A percentile compares a stretch with the other conserved stretches of the same genome.
Conservation (phyloP, 2,329 filamentous ascomycete species). For the Metarhizium guizhouense region DNA sequence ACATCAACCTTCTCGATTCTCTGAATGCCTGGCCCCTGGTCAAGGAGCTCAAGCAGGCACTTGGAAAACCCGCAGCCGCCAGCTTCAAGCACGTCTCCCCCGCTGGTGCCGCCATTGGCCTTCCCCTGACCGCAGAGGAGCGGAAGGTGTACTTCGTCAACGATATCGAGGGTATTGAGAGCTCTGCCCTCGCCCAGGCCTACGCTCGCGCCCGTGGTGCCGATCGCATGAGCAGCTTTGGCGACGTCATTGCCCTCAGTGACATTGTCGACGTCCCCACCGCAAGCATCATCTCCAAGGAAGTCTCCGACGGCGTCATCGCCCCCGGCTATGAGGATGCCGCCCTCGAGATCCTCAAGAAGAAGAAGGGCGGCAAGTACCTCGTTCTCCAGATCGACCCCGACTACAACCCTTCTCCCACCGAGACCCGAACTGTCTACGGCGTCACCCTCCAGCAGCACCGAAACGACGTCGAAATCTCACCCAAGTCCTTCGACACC, state of each 20-base stretch:
- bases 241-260: slow-evolving; percentile 89
- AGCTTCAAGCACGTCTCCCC: slow-evolving; percentile 99
- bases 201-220: slow-evolving; percentile 93
- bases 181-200: slow-evolving; percentile 79
- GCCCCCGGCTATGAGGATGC: slow-evolving; percentile 79
- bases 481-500: slow-evolving; percentile 73
- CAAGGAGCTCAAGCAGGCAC: slow-evolving; percentile 85
- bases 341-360: slow-evolving; percentile 82
- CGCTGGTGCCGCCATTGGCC: slow-evolving; percentile 87
- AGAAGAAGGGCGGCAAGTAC: slow-evolving; percentile 98
- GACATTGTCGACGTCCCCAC: slow-evolving; percentile 86
- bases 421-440: slow-evolving; percentile 81
- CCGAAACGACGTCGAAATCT: slow-evolving; percentile 86
- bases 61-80: slow-evolving; percentile 82
- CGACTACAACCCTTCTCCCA: slow-evolving; percentile 70
- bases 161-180: slow-evolving; percentile 83
- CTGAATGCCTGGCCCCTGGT: slow-evolving; percentile 96
- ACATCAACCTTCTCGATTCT: slow-evolving; percentile 94
- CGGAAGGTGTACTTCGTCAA: slow-evolving; percentile 98
- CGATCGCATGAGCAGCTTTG: slow-evolving; percentile 98
- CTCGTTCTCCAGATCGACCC: slow-evolving; percentile 92
- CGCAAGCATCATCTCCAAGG: slow-evolving; percentile 93
- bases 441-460: slow-evolving; percentile 82
- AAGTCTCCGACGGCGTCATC: slow-evolving; percentile 95
- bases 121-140: slow-evolving; percentile 77